Percentiles rank a stretch among this genome's conserved stretches.
Conservation (phyloP, 176 grass and related monocot species). For the Bothriochloa decipiens region DNA sequence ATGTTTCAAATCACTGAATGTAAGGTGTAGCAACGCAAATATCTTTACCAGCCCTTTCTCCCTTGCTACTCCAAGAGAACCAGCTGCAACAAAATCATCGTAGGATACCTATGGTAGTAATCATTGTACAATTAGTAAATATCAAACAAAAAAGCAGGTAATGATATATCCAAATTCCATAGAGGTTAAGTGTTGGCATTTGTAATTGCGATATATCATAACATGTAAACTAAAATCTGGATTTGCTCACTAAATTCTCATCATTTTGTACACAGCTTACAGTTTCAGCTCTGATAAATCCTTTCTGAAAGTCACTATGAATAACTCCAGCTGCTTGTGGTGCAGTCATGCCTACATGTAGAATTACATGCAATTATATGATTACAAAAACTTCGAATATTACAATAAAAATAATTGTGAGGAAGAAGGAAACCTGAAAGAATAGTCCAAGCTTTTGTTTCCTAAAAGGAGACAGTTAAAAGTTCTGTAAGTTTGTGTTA, state of each 20-base stretch:
- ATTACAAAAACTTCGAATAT: neutral
- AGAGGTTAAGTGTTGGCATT: neutral
- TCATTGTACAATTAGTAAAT: slow-evolving; percentile 35
- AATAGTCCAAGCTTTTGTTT: slow-evolving; percentile 99
- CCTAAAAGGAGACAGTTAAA: slow-evolving; percentile 52
- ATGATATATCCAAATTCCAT: slow-evolving; percentile 15
- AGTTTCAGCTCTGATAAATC: slow-evolving; percentile 99
- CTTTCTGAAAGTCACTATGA: slow-evolving; percentile 99
- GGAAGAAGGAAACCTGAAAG: slow-evolving; percentile 65
- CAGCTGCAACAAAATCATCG: slow-evolving; percentile 79
- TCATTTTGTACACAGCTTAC: slow-evolving; percentile 52
- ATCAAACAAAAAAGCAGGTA: neutral
- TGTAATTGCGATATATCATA: neutral
- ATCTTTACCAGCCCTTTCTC: slow-evolving; percentile 93
- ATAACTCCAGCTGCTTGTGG: slow-evolving; percentile 99
- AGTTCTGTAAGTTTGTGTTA: slow-evolving; percentile 25
- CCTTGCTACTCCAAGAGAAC: slow-evolving; percentile 84
- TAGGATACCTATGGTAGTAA: slow-evolving; percentile 74
- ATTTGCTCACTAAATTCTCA: slow-evolving; percentile 14
- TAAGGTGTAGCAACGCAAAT: neutral
- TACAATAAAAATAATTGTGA: neutral
- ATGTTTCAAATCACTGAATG: neutral
- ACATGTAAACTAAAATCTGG: neutral
- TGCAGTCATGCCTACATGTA: slow-evolving; percentile 85
- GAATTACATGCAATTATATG: neutral